Base-by-base conservation (phyloP, 495 filamentous ascomycete genomes). In the Schizothecium vesticola region DNA sequence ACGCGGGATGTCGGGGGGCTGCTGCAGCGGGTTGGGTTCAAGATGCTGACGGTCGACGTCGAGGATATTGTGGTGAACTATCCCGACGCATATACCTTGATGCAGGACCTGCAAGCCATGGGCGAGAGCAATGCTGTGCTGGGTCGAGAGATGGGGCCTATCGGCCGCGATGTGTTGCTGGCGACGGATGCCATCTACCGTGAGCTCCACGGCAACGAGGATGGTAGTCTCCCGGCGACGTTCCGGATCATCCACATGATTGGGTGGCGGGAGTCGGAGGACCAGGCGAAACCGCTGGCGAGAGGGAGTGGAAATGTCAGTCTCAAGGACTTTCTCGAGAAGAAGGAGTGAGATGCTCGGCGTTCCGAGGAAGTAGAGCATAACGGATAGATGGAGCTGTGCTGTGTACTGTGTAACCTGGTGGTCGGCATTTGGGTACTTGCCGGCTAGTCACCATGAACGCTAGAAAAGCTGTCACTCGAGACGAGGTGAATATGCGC, bases 41-140 rank as follows among this genome's bases (percentile, higher is more conserved):
- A 92, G 81, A 89, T 99, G 86, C 82, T 97, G 68, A 99, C 96
- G 13, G 92, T 99, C 0, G 96, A 99, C 73, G 91, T 98, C 23
- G 96, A 98, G 79, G 96, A 99, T 76, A 93, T 99, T 60, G 85
- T 97, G 33, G 91, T 99, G 12, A 93, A 96, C 75, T 99, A 92
- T 75, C 96, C 96, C n/a, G 87, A 94, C 80, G 89, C 86, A 0
- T 97, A 97, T 80, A 88, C 91, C 24, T 82, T 99, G 66, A 97
- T 98, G 93, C 79, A 85, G 74, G 96, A 99, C 78, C 77, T 99
- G 67, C 93, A 97, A 78, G 88, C 91, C 10, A 98, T 98, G 93
- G 94, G 93, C 1, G 94, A 97, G 82, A 88, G 85, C 63, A 97
- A 94, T 79, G 93, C 92, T 0, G 89, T 95, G 56, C 70, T 94